Conservation (phyloP, 768 basidiomycete genomes). For the Inosperma sp. region DNA sequence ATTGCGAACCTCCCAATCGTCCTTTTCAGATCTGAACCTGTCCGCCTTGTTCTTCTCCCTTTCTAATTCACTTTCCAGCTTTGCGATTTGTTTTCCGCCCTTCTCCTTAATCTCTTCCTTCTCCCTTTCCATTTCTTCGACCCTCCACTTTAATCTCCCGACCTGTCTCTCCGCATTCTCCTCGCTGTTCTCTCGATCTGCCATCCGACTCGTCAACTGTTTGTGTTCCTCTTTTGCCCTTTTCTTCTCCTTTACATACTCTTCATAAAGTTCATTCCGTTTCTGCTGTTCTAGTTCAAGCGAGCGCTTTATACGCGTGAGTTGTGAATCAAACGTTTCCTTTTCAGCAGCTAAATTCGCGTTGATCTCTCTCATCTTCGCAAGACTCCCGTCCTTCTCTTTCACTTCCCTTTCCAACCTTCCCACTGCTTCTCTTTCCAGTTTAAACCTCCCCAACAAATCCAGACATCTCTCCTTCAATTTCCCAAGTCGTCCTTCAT, state of each 20-base stretch:
- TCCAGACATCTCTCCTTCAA: constrained; percentile 35
- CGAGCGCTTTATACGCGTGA: constrained; percentile 55
- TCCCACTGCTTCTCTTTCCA: constrained; percentile 35
- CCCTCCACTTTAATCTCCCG: background rate
- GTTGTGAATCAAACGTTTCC: constrained; percentile 44
- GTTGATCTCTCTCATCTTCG: constrained; percentile 45
- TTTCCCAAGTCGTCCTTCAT: constrained; percentile 36
- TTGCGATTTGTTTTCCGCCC: no score
- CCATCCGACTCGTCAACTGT: no score
- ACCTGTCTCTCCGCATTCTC: background rate
- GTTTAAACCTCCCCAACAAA: constrained; percentile 35
- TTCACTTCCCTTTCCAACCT: constrained; percentile 36
- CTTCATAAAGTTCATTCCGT: constrained; percentile 49
- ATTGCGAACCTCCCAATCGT: constrained; percentile 44
- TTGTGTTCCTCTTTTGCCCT: constrained; percentile 15
- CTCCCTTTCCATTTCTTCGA: constrained; percentile 41
- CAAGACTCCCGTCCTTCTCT: constrained; percentile 40
- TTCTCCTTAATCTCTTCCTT: no score
- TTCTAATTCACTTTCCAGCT: no score
- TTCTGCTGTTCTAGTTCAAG: constrained; percentile 52
- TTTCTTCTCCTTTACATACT: constrained; percentile 29
- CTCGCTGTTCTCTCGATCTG: constrained; percentile 26
- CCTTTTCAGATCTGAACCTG: constrained; percentile 38
- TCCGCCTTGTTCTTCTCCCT: no score
- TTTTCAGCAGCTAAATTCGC: constrained; percentile 45